Evolutionary conservation across 352 stramenopile species (phyloP).

Genomic region (Pythium myriotylum): DNA sequence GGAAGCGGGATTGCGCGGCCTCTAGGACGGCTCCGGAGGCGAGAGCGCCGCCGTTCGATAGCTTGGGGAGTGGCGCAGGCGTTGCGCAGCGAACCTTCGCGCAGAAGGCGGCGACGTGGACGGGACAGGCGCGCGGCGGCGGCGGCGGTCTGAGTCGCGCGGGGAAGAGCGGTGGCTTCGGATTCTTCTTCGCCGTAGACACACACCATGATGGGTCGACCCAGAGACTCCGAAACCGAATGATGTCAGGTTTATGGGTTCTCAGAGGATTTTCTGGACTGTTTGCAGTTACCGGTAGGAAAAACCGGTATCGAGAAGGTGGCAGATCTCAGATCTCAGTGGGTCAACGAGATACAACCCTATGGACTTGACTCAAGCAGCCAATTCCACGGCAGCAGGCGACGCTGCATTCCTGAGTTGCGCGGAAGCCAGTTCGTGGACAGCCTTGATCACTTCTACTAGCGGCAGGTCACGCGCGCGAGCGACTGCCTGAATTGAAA

Average conservation of each 20-base stretch:
- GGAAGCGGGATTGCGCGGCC: background rate
- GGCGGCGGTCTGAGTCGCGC: background rate
- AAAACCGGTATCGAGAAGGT: background rate
- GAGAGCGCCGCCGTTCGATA: background rate
- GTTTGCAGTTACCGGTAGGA: conserved; percentile 6
- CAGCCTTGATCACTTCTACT: conserved; percentile 55
- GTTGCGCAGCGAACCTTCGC: conserved; percentile 5
- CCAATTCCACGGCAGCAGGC: background rate
- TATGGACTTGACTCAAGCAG: background rate
- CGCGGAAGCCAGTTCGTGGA: conserved; percentile 37
- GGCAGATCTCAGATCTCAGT: conserved; percentile 15
- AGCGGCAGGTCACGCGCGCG: conserved; percentile 31
- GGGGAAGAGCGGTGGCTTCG: background rate
- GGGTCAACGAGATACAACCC: background rate
- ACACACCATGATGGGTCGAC: background rate
- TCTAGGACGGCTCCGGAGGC: background rate
- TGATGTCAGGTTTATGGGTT: background rate
- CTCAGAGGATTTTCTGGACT: conserved; percentile 19
- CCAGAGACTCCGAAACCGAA: background rate
- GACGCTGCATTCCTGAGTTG: too few species aligned
- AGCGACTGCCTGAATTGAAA: background rate
- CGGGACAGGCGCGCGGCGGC: background rate
- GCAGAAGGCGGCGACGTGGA: background rate
- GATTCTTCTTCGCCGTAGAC: background rate
- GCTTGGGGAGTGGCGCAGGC: background rate